phyloP scores from a whole-genome alignment of 768 basidiomycete genomes.

The Podaxis rugospora region DNA sequence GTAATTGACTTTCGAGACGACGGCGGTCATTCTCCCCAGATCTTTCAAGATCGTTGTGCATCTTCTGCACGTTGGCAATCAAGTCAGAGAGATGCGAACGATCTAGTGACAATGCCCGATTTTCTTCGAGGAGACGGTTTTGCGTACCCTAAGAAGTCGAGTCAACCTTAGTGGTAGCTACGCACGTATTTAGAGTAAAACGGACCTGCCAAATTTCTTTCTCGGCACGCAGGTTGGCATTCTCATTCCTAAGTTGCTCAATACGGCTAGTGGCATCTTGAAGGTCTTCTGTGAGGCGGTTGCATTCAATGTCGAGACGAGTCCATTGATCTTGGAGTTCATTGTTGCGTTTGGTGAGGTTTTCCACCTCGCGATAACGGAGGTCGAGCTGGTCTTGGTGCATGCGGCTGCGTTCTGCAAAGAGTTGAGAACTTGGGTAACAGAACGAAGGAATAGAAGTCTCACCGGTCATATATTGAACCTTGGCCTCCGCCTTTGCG shows the following conservation, averaged over 20 bases:
- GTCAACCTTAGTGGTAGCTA: background rate
- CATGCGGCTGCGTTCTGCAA: slow-evolving; percentile 64
- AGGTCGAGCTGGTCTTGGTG: slow-evolving; percentile 63
- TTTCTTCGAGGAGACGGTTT: slow-evolving; percentile 78
- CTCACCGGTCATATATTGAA: slow-evolving; percentile 74
- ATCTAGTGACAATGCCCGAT: slow-evolving; percentile 73
- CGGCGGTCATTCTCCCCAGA: slow-evolving; percentile 80
- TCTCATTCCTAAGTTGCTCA: slow-evolving; percentile 82
- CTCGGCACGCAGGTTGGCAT: slow-evolving; percentile 86
- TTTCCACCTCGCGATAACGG: slow-evolving; percentile 62
- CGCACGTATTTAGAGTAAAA: background rate
- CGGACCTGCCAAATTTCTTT: slow-evolving; percentile 90
- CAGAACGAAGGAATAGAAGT: slow-evolving; percentile 9
- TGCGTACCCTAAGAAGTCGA: slow-evolving; percentile 60
- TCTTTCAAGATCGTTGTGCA: slow-evolving; percentile 84
- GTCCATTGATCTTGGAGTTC: slow-evolving; percentile 72
- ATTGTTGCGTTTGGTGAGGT: slow-evolving; percentile 62
- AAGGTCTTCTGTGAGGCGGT: slow-evolving; percentile 64
- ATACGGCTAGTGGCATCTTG: slow-evolving; percentile 51
- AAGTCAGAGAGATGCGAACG: slow-evolving; percentile 83
- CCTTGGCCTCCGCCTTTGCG: slow-evolving; percentile 81
- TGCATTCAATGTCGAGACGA: slow-evolving; percentile 70
- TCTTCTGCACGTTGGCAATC: slow-evolving; percentile 85
- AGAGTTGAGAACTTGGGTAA: background rate
- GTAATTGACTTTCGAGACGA: slow-evolving; percentile 75